Percentiles rank a stretch among this genome's conserved stretches.
These are phyloP conservation scores for Magnolia kwangsiensis DNA, from an alignment of 164 flowering plant species.

Conservation along the genomic window DNA sequence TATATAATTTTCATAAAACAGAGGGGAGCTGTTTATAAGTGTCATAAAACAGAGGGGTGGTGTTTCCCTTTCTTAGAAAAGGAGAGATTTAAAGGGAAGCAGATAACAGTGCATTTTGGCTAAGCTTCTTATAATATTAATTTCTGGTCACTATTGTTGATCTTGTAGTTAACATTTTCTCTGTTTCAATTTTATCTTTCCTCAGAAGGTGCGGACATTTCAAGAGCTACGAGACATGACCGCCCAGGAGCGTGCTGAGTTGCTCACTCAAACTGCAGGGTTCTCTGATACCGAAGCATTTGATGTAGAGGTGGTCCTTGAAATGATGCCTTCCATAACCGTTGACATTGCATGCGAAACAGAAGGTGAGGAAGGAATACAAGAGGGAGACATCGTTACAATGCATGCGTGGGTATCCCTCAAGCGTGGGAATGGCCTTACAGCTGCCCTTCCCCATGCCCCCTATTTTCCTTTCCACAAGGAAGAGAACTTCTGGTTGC, in stretches of 20 bases:
- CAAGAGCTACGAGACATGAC: constrained; percentile 74
- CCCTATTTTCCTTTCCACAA: constrained; percentile 87
- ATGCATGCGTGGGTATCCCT: constrained; percentile 87
- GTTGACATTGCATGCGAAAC: constrained; percentile 76
- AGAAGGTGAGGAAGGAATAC: constrained; percentile 95
- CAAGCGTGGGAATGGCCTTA: constrained; percentile 65
- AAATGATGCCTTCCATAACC: constrained; percentile 76
- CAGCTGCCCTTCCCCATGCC: constrained; percentile 83
- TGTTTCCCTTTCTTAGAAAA: neutral
- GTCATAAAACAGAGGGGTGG: too few species aligned
- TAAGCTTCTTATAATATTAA: neutral
- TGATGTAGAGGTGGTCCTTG: constrained; percentile 79
- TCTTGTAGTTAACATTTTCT: neutral
- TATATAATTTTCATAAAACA: too few species aligned
- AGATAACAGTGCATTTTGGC: neutral
- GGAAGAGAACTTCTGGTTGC: constrained; percentile 85
- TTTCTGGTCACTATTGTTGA: neutral
- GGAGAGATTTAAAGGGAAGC: neutral
- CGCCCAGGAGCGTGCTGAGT: constrained; percentile 58
- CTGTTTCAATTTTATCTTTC: constrained; percentile 5
- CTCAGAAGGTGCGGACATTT: constrained; percentile 79
- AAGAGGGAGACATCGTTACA: constrained; percentile 91
- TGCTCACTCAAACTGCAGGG: constrained; percentile 67
- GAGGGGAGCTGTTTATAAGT: too few species aligned
- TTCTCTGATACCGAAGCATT: constrained; percentile 57